Base-by-base conservation (phyloP, 495 filamentous ascomycete genomes). In the Trichoderma asperelloides region DNA sequence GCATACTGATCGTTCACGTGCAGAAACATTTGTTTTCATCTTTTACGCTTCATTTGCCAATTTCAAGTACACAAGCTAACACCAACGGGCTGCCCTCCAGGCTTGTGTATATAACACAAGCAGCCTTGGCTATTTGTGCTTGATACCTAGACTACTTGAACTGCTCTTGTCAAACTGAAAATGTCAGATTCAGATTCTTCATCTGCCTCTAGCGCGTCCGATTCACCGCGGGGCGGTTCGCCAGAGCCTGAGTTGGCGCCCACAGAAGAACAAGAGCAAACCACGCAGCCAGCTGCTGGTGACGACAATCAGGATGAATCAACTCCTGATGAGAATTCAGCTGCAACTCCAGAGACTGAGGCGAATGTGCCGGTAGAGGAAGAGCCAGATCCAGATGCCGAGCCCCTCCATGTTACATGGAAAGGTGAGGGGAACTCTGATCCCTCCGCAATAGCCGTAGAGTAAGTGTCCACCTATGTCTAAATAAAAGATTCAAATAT, bases 131-230 rank as follows among this genome's bases (percentile, higher is more conserved):
- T 15, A 12, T 25, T 27, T 21, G 5, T 11, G 25, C 27, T 30
- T 60, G 23, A 60, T 30, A 47, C 15, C 33, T 47, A 60, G 55
- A 25, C 25, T 13, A 21, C 55, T 27, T 27, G 49, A 23, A 27
- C 43, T 12, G n/a, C 8, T 21, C 55, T 30, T 15, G 13, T 16
- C 55, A 18, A 5, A 25, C 49, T 16, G 23, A 68, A 37, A 37
- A 68, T 68, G 49, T 63, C 64, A 16, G 40, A 69, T 47, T 69
- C 64, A 8, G 49, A 66, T 6, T 63, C 37, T 62, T 25, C 55
- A 30, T 60, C 55, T 1, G 16, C 25, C 11, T 60, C 55, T 21
- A 60, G 55, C 55, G 55, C 55, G 2, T 60, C 55, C 55, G 55
- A 30, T 25, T 60, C 55, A 25, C 21, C 49, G 21, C 23, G 55